Conservation (phyloP, 2,329 filamentous ascomycete genomes). For the Periconia sp. region DNA sequence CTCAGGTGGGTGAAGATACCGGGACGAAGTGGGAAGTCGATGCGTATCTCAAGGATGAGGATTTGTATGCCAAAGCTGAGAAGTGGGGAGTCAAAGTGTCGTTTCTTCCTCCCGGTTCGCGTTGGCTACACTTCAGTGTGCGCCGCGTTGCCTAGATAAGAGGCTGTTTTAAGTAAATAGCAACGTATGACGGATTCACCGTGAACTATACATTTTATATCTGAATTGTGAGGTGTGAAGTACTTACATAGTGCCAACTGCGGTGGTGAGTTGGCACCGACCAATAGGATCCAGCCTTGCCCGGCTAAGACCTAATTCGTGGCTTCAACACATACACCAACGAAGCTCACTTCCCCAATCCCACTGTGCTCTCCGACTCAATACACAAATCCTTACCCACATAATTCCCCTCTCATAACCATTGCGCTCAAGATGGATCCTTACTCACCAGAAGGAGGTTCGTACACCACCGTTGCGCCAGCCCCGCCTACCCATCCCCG, state of each 20-base stretch:
- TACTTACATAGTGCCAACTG: not conserved
- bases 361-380: slow-evolving; percentile 6
- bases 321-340: slow-evolving; percentile 26
- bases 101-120: slow-evolving; percentile 25
- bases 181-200: not conserved
- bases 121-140: slow-evolving; percentile 29
- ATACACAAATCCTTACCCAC: not conserved
- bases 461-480: slow-evolving; percentile 10
- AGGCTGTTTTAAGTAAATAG: not conserved
- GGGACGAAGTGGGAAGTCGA: slow-evolving; percentile 40
- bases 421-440: slow-evolving; percentile 50
- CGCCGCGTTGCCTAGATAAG: slow-evolving; percentile 12
- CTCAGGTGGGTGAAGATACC: slow-evolving; percentile 42
- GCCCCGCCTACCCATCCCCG: not conserved
- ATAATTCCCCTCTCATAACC: not conserved
- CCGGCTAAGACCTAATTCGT: slow-evolving; percentile 16
- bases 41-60: slow-evolving; percentile 25
- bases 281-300: not conserved
- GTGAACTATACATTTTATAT: not conserved
- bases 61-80: slow-evolving; percentile 13
- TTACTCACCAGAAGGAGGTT: slow-evolving; percentile 65
- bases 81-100: slow-evolving; percentile 15
- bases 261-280: not conserved
- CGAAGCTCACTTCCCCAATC: slow-evolving; percentile 9
- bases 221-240: not conserved